These are phyloP conservation scores for Clavispora fructus DNA, from an alignment of 805 yeast genomes.

Conservation along the genomic window DNA sequence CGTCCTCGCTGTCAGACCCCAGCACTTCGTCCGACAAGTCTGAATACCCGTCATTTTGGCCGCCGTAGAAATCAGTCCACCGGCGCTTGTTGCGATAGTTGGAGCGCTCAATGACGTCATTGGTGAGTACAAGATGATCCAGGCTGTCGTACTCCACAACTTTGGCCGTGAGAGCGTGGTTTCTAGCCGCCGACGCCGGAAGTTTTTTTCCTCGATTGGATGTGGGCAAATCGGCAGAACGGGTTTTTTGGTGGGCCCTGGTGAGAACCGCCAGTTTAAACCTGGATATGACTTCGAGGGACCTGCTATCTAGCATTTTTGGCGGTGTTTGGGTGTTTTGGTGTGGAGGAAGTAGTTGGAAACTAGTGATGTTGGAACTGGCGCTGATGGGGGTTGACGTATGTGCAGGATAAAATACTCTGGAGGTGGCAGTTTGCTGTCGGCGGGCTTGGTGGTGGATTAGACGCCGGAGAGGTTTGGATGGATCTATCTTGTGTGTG, in stretches of 20 bases:
- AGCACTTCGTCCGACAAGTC: not conserved
- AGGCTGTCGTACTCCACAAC: conserved; percentile 36
- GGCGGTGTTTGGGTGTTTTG: not conserved
- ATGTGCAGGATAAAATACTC: not conserved
- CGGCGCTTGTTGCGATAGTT: conserved; percentile 28
- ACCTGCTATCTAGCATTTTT: conserved; percentile 33
- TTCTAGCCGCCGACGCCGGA: conserved; percentile 10
- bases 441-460: no score
- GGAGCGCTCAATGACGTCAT: conserved; percentile 27
- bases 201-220: conserved; percentile 32
- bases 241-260: conserved; percentile 5
- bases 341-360: not conserved
- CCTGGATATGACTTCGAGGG: conserved; percentile 33
- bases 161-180: conserved; percentile 23
- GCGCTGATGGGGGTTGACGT: not conserved
- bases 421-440: no score
- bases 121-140: conserved; percentile 32
- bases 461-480: no score
- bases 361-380: no score
- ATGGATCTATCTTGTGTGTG: no score
- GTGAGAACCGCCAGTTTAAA: conserved; percentile 34
- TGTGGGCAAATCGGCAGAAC: conserved; percentile 8
- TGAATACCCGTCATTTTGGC: not conserved
- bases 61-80: conserved; percentile 27
- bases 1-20: conserved; percentile 6